phyloP scores from a whole-genome alignment of 768 basidiomycete species.

The Tylopilus rubrobrunneus region DNA sequence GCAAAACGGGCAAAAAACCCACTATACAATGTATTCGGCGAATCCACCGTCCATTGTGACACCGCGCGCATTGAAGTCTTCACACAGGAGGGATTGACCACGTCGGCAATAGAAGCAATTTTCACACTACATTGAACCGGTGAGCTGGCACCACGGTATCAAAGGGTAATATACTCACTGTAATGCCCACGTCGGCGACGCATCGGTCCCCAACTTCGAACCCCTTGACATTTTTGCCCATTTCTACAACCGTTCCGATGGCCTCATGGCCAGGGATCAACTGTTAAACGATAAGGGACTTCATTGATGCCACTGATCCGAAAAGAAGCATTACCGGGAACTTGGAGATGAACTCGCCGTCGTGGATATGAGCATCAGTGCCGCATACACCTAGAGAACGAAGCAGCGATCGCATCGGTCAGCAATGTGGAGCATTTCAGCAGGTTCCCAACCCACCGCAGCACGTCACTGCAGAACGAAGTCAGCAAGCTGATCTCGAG shows the following conservation, averaged over 20 bases:
- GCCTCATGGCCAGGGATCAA: constrained; percentile 75
- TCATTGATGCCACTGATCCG: constrained; percentile 20
- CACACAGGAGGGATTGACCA: constrained; percentile 79
- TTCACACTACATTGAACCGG: constrained; percentile 52
- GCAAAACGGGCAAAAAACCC: constrained; percentile 22
- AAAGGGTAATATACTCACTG: constrained; percentile 40
- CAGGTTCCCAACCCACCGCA: constrained; percentile 34
- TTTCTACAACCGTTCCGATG: constrained; percentile 67
- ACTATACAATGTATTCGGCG: constrained; percentile 87
- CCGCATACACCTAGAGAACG: constrained; percentile 47
- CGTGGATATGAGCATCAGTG: constrained; percentile 62
- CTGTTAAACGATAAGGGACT: constrained; percentile 30
- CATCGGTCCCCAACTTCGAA: constrained; percentile 78
- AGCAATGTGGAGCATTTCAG: not conserved
- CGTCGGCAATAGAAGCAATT: constrained; percentile 85
- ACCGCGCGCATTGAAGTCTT: constrained; percentile 78
- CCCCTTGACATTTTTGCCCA: constrained; percentile 77
- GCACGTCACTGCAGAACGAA: constrained; percentile 32
- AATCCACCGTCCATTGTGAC: constrained; percentile 84
- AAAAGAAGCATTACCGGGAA: constrained; percentile 41
- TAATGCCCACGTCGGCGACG: constrained; percentile 76
- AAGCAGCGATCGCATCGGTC: not conserved
- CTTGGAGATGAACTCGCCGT: constrained; percentile 62
- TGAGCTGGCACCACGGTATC: not conserved
- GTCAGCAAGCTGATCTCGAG: constrained; percentile 1